Conservation (phyloP, 2,329 filamentous ascomycete species). For the Talaromyces verruculosus region DNA sequence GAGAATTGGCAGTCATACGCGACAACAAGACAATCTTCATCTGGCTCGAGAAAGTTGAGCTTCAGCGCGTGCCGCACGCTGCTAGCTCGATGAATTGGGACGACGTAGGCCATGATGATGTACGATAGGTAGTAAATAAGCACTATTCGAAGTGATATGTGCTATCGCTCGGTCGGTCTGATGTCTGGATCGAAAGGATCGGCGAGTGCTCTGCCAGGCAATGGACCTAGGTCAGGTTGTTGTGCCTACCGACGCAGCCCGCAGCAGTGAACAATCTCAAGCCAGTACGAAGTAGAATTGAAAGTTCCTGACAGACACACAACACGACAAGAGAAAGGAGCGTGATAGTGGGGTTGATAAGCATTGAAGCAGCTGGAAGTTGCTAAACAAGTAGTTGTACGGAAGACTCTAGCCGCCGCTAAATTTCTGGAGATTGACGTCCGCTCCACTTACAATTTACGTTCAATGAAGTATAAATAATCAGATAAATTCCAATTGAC, state of each 20-base stretch:
- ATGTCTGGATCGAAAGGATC: neutral
- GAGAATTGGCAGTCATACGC: slow-evolving; percentile 62
- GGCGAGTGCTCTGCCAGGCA: neutral
- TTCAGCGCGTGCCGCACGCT: slow-evolving; percentile 87
- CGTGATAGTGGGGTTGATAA: neutral
- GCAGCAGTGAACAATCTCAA: neutral
- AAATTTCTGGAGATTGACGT: slow-evolving; percentile 3
- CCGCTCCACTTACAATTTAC: neutral
- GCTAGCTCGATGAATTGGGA: slow-evolving; percentile 87
- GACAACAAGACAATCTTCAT: slow-evolving; percentile 79
- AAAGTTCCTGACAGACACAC: neutral
- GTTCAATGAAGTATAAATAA: neutral
- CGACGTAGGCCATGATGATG: slow-evolving; percentile 82
- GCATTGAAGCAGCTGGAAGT: neutral
- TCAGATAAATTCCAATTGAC: neutral
- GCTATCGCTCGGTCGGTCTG: neutral
- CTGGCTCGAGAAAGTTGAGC: slow-evolving; percentile 69
- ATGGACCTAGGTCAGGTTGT: neutral
- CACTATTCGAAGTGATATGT: neutral
- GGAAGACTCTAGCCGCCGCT: slow-evolving; percentile 9
- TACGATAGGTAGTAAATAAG: neutral
- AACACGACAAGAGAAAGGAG: neutral
- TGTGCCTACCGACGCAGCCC: neutral
- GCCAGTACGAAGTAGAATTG: neutral
- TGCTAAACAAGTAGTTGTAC: slow-evolving; percentile 3